Conservation (phyloP, 2,329 filamentous ascomycete species). For the Lachnellula arida region DNA sequence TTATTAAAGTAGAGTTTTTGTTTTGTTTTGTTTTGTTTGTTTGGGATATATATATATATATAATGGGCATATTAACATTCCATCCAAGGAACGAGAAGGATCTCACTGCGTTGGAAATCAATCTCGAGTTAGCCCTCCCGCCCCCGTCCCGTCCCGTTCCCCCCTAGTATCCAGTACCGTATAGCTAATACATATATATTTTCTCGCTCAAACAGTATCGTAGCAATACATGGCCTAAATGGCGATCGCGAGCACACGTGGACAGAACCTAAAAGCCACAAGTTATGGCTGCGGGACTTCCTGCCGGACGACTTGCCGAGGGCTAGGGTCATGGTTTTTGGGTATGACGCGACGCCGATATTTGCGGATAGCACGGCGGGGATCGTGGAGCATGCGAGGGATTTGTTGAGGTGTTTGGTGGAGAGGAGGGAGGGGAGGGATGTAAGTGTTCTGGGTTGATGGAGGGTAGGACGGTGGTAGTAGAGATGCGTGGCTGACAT, state of each 20-base stretch:
- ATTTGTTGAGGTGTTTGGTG: conserved; percentile 7
- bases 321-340: conserved; percentile 33
- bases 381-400: conserved; percentile 15
- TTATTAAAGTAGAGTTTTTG: no score
- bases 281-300: conserved; percentile 30
- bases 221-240: conserved; percentile 28
- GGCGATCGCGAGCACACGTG: conserved; percentile 26
- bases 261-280: conserved; percentile 19
- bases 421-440: background rate
- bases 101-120: no score
- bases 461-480: background rate
- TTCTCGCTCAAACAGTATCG: conserved; percentile 13
- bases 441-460: background rate
- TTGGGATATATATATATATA: no score
- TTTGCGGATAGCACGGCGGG: conserved; percentile 10
- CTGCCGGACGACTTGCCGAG: conserved; percentile 29
- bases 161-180: no score
- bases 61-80: no score
- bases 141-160: no score
- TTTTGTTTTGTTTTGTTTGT: no score
- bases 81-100: no score
- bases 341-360: conserved; percentile 31
- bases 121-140: no score
- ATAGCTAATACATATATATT: no score
- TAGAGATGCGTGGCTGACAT: background rate